These are phyloP conservation scores for Chlorella sp. DNA, from an alignment of 139 green algal genomes.

Conservation along the genomic window DNA sequence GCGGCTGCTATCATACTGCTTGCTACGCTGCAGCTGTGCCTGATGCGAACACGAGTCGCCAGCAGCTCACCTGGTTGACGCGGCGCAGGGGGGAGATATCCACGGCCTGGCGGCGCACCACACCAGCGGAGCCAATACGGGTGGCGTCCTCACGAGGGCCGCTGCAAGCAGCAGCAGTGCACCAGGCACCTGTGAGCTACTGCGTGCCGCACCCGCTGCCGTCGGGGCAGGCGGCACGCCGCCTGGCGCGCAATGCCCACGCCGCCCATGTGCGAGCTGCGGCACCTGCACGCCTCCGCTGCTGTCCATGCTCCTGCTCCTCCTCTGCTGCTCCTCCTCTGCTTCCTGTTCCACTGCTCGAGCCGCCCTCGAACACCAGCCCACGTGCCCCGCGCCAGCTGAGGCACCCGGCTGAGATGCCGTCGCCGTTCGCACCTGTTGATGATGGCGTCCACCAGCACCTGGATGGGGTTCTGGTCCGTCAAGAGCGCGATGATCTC, in stretches of 20 bases:
- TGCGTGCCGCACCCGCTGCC: too few species aligned
- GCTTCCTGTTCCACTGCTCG: too few species aligned
- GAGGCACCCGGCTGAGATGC: neutral
- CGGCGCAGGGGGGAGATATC: conserved; percentile 98
- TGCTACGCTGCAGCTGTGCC: conserved; percentile 1
- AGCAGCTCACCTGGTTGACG: conserved; percentile 85
- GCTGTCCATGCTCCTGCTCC: too few species aligned
- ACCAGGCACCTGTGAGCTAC: too few species aligned
- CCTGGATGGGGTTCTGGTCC: conserved; percentile 98
- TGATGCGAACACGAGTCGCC: neutral
- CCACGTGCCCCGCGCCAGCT: too few species aligned
- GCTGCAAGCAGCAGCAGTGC: conserved; percentile 47
- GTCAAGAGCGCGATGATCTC: conserved; percentile 98
- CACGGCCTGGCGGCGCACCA: conserved; percentile 94
- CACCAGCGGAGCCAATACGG: conserved; percentile 93
- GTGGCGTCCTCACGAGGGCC: conserved; percentile 98
- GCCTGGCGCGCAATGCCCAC: too few species aligned
- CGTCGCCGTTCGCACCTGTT: conserved; percentile 70
- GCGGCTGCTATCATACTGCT: too few species aligned
- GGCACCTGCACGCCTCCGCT: too few species aligned
- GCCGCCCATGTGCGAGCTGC: too few species aligned
- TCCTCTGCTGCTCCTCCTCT: too few species aligned
- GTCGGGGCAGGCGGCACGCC: too few species aligned
- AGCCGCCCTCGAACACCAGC: too few species aligned
- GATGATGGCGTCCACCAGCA: conserved; percentile 98